Conservation (phyloP, 495 filamentous ascomycete genomes). For the Aspergillus coremiiformis region DNA sequence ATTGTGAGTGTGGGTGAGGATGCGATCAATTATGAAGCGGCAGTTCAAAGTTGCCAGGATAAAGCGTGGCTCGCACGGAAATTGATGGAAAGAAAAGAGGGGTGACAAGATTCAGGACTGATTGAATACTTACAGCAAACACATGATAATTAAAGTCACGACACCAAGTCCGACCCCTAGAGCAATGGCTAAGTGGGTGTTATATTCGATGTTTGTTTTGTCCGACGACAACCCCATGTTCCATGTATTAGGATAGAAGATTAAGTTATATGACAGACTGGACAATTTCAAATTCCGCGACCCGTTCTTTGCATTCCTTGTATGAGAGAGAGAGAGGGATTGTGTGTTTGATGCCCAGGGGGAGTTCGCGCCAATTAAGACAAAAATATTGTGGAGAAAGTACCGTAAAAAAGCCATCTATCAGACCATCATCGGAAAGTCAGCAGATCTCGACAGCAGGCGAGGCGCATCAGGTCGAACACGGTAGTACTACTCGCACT, state of each 20-base stretch:
- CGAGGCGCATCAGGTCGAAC: background rate
- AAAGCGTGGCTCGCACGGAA: too few relatives aligned
- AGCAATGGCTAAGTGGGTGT: slow-evolving; percentile 33
- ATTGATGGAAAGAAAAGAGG: slow-evolving; percentile 1
- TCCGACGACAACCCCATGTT: slow-evolving; percentile 18
- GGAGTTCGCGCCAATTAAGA: background rate
- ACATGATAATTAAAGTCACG: slow-evolving; percentile 29
- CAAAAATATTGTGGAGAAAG: background rate
- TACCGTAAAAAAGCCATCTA: background rate
- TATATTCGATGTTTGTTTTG: slow-evolving; percentile 13
- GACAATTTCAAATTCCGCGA: too few relatives aligned
- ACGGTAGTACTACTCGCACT: background rate
- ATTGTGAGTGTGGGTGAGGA: too few relatives aligned
- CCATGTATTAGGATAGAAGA: slow-evolving; percentile 6
- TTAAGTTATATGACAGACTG: too few relatives aligned
- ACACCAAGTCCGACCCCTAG: slow-evolving; percentile 35
- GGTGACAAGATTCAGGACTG: background rate
- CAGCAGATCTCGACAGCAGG: background rate
- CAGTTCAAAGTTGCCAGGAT: too few relatives aligned
- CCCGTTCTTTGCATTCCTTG: too few relatives aligned
- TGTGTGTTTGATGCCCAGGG: background rate
- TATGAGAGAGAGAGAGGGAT: background rate
- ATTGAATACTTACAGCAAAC: slow-evolving; percentile 27
- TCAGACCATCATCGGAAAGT: background rate
- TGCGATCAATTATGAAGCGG: too few relatives aligned